A percentile compares a stretch with the other conserved stretches of the same genome.
These are phyloP conservation scores for Kazachstania viticola DNA, from an alignment of 805 yeast species.

Conservation along the genomic window DNA sequence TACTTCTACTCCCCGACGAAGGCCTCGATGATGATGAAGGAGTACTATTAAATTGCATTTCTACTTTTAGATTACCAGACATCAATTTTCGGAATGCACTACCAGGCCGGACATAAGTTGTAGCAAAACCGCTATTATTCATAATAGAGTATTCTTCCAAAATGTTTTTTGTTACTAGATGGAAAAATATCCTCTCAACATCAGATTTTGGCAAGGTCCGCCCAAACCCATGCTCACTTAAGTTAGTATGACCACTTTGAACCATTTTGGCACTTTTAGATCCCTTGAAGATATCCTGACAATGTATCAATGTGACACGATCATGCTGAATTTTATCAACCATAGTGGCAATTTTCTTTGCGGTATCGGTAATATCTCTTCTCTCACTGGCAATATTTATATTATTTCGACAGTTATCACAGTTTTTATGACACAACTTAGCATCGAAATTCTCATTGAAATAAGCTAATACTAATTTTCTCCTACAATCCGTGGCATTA, in stretches of 20 bases:
- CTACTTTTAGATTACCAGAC: constrained; percentile 32
- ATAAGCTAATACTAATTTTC: constrained; percentile 81
- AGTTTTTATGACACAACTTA: constrained; percentile 51
- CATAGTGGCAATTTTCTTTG: constrained; percentile 47
- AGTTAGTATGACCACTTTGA: constrained; percentile 47
- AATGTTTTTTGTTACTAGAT: constrained; percentile 52
- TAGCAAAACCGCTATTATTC: constrained; percentile 71
- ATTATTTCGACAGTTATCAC: constrained; percentile 71
- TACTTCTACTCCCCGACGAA: not conserved
- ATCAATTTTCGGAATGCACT: constrained; percentile 39
- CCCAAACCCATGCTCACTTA: constrained; percentile 61
- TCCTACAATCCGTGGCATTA: constrained; percentile 80
- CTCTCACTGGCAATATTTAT: constrained; percentile 34
- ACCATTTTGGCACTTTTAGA: constrained; percentile 51
- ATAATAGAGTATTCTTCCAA: constrained; percentile 62
- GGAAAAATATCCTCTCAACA: constrained; percentile 74
- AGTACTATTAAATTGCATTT: constrained; percentile 37
- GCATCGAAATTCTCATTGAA: constrained; percentile 78
- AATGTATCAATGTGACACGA: constrained; percentile 65
- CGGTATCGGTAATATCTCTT: constrained; percentile 58
- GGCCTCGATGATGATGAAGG: constrained; percentile 7
- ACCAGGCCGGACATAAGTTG: constrained; percentile 62
- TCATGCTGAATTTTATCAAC: constrained; percentile 44
- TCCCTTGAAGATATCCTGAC: constrained; percentile 79
- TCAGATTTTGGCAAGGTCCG: constrained; percentile 49